Base-by-base conservation (phyloP, 805 yeast species). In the Metschnikowia cerradonensis region DNA sequence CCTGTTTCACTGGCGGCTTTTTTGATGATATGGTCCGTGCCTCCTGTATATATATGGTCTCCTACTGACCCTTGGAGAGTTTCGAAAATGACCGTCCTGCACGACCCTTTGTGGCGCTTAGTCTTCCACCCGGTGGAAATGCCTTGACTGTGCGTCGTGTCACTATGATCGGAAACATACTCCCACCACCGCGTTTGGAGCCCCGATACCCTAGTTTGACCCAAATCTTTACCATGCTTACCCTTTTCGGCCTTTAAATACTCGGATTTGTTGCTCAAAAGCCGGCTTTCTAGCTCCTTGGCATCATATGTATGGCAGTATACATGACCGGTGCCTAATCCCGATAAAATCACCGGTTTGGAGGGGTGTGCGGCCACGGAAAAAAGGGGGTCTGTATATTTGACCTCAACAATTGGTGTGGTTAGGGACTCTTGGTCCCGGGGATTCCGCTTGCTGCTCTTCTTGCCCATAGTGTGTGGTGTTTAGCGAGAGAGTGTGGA, bases 101-200 rank as follows among this genome's bases (percentile, higher is more conserved):
- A 89, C 56, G 96, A 85, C 1, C 90, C 91, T 65, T 90, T 90
- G 64, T 92, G 98, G 63, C 98, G 79, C 60, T 81, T 88, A 0
- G 97, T 91, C 49, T 85, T 80, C 99, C 99, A 92, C 26, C 77
- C 60, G 4, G 68, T 63, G 4, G 75, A 62, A 17, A 72, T 58
- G 11, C 66, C 67, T 4, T 61, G 63, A 22, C 61, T 66, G 6
- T 64, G 68, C 1, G 50, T 52, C 6, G 62, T 47, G 3, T 62
- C 60, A 10, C 59, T 59, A 36, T 64, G 63, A 51, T 64, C 73
- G 6, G 60, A 57, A 2, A 67, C 62, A 17, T 70, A 64, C 20
- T 67, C 63, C 84, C 85, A 81, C 68, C 79, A 71, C 60, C 70
- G 77, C 56, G 67, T 64, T 38, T 65, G 64, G 56, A 65, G 69